Evolutionary conservation across 495 filamentous ascomycete genomes (phyloP).

Genomic region (Haplographium delicatum): DNA sequence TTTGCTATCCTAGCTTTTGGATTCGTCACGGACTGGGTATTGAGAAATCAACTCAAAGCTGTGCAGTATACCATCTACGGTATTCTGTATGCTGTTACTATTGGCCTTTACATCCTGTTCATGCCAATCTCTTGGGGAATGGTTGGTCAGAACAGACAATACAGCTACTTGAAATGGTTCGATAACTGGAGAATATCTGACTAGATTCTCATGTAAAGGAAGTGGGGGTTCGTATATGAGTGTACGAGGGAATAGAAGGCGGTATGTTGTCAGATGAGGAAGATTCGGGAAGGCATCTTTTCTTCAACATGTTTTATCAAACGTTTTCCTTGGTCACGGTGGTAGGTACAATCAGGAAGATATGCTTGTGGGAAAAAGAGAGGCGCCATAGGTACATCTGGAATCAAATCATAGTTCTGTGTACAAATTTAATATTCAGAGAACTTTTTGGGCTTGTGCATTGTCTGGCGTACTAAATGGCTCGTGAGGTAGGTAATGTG

Average conservation of each 20-base stretch:
- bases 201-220: slow-evolving; percentile 23
- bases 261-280: background rate
- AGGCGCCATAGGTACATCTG: slow-evolving; percentile 14
- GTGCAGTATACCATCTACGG: slow-evolving; percentile 60
- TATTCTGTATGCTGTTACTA: slow-evolving; percentile 62
- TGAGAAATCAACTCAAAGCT: slow-evolving; percentile 53
- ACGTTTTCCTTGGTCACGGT: slow-evolving; percentile 14
- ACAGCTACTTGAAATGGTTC: slow-evolving; percentile 91
- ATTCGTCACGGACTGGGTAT: slow-evolving; percentile 82
- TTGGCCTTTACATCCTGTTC: slow-evolving; percentile 83
- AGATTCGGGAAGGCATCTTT: background rate
- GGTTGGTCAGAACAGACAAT: slow-evolving; percentile 76
- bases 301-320: background rate
- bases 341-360: slow-evolving; percentile 7
- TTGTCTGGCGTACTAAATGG: too few species aligned
- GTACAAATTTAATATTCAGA: background rate
- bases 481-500: too few species aligned
- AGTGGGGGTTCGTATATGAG: background rate
- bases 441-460: too few species aligned
- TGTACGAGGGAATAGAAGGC: background rate
- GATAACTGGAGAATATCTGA: slow-evolving; percentile 61
- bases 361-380: slow-evolving; percentile 1
- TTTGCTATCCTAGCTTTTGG: slow-evolving; percentile 89
- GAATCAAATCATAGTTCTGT: slow-evolving; percentile 20
- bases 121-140: slow-evolving; percentile 97